Conservation (phyloP, 1,139 yeast species). For the Barnettozyma hawaiiensis region DNA sequence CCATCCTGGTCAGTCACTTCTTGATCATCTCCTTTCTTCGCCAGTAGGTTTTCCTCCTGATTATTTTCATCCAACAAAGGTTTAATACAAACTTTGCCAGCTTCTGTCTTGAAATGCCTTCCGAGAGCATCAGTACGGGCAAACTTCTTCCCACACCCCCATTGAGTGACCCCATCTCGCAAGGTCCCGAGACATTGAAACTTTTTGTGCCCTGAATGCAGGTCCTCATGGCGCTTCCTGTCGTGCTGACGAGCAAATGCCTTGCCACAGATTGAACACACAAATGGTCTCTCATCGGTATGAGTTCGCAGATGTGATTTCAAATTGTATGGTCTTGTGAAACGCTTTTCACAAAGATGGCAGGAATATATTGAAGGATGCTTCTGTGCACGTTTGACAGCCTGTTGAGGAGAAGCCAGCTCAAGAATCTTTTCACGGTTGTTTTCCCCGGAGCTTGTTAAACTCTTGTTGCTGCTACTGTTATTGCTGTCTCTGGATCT, state of each 20-base stretch:
- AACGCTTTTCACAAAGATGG: slow-evolving; percentile 75
- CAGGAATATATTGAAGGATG: slow-evolving; percentile 81
- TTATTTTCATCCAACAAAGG: slow-evolving; percentile 70
- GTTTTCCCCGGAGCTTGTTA: slow-evolving; percentile 15
- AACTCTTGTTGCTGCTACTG: not conserved
- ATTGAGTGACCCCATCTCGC: slow-evolving; percentile 48
- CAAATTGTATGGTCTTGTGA: slow-evolving; percentile 88
- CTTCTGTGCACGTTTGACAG: slow-evolving; percentile 56
- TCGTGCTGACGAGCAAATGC: slow-evolving; percentile 97
- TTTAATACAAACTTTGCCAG: slow-evolving; percentile 79
- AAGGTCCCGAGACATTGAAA: slow-evolving; percentile 77
- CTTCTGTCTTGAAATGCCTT: slow-evolving; percentile 90
- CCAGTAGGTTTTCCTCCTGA: slow-evolving; percentile 25
- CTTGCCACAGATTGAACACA: slow-evolving; percentile 82
- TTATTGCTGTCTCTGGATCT: not conserved
- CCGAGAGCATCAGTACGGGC: slow-evolving; percentile 95
- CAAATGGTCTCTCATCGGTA: slow-evolving; percentile 88
- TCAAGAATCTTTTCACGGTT: slow-evolving; percentile 57
- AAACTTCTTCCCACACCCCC: slow-evolving; percentile 93
- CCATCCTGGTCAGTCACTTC: slow-evolving; percentile 5
- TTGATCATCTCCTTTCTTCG: slow-evolving; percentile 26
- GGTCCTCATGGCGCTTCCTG: slow-evolving; percentile 85
- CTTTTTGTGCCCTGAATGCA: slow-evolving; percentile 87
- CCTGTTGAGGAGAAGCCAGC: slow-evolving; percentile 48
- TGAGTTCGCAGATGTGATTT: slow-evolving; percentile 91